Conservation (phyloP, 2,329 filamentous ascomycete species). For the Plectosphaerella cucumerina region DNA sequence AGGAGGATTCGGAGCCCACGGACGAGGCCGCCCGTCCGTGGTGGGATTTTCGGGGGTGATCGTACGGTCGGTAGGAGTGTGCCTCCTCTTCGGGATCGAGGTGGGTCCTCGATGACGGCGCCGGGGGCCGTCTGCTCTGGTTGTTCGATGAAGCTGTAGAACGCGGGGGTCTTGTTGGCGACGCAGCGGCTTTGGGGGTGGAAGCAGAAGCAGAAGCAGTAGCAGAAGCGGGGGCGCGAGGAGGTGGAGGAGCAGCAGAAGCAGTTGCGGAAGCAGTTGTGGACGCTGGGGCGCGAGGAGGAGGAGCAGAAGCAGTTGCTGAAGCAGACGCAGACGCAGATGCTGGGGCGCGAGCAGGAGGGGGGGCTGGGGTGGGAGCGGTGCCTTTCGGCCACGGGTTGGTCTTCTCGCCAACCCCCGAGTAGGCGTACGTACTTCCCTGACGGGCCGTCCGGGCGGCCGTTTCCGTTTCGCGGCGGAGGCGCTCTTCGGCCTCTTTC, state of each 20-base stretch:
- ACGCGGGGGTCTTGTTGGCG: slow-evolving; percentile 14
- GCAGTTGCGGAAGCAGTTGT: too few relatives aligned
- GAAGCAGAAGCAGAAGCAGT: slow-evolving; percentile 18
- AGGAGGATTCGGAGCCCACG: slow-evolving; percentile 76
- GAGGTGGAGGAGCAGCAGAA: too few relatives aligned
- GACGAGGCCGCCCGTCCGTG: slow-evolving; percentile 61
- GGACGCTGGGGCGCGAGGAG: slow-evolving; percentile 13
- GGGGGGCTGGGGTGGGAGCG: slow-evolving; percentile 34
- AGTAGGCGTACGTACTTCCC: slow-evolving; percentile 56
- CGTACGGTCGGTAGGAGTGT: slow-evolving; percentile 75
- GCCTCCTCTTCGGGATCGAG: slow-evolving; percentile 60
- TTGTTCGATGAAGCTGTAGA: slow-evolving; percentile 7
- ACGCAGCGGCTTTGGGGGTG: slow-evolving; percentile 13
- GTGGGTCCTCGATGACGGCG: slow-evolving; percentile 52
- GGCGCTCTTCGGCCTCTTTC: slow-evolving; percentile 25
- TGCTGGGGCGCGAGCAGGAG: slow-evolving; percentile 6
- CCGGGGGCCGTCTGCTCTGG: slow-evolving; percentile 32
- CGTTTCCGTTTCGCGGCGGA: slow-evolving; percentile 25
- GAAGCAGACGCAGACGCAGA: slow-evolving; percentile 19
- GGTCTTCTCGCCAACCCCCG: slow-evolving; percentile 62
- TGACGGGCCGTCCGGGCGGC: slow-evolving; percentile 30
- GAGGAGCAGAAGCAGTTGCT: slow-evolving; percentile 15
- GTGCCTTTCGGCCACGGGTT: slow-evolving; percentile 66
- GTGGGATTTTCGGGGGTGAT: slow-evolving; percentile 54
- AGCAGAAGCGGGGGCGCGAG: slow-evolving; percentile 13